Conservation (phyloP, 345 rosid genomes). For the Salix caprea region DNA sequence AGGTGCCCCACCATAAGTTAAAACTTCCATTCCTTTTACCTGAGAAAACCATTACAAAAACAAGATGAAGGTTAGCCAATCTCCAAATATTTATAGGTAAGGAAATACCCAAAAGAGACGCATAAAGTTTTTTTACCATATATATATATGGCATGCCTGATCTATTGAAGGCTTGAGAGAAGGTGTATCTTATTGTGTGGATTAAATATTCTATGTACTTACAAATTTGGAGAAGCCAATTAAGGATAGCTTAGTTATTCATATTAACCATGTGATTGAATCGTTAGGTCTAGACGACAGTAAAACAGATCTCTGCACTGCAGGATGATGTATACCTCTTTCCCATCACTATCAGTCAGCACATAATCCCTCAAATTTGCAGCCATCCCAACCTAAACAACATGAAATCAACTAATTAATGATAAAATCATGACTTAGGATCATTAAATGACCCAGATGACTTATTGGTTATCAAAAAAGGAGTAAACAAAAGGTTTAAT, state of each 20-base stretch:
- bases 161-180: neutral
- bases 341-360: slow-evolving; percentile 60
- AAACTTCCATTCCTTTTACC: slow-evolving; percentile 79
- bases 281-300: neutral
- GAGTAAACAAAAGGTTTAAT: neutral
- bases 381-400: slow-evolving; percentile 74
- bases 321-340: slow-evolving; percentile 41
- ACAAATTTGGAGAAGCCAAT: neutral
- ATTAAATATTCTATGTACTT: neutral
- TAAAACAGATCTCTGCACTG: neutral
- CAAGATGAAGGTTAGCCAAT: neutral
- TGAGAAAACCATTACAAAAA: slow-evolving; percentile 22
- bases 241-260: neutral
- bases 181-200: neutral
- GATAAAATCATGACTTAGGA: neutral
- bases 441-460: neutral
- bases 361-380: slow-evolving; percentile 76
- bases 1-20: slow-evolving; percentile 62
- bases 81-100: neutral
- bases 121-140: neutral
- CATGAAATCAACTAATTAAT: slow-evolving; percentile 1
- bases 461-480: neutral
- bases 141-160: neutral
- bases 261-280: neutral
- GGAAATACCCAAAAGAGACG: neutral